Percentiles rank a stretch among this genome's conserved stretches.
Conservation (phyloP, 2,329 filamentous ascomycete genomes). For the Alternaria sp. region DNA sequence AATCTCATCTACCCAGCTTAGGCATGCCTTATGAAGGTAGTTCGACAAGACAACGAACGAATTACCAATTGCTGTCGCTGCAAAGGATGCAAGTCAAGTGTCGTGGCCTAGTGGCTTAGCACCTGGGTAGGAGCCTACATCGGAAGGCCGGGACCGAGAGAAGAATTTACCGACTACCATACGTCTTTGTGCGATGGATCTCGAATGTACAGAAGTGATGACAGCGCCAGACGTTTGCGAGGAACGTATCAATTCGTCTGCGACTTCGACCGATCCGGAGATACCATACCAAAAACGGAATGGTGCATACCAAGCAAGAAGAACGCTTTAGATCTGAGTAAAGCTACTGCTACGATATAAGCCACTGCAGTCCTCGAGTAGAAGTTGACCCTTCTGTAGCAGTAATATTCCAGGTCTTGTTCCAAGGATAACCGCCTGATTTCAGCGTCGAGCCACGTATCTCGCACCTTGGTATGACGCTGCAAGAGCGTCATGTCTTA, state of each 20-base stretch:
- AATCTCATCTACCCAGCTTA: neutral
- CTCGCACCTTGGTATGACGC: too few species aligned
- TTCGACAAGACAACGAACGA: neutral
- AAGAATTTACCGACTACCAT: neutral
- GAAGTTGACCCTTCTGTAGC: too few species aligned
- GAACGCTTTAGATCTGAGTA: neutral
- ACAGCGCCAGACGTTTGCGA: neutral
- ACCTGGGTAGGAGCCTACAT: neutral
- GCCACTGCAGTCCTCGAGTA: neutral
- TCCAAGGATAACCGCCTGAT: accelerated
- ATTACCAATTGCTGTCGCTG: neutral
- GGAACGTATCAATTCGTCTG: accelerated
- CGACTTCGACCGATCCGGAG: neutral
- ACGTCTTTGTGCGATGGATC: neutral
- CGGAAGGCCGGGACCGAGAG: neutral
- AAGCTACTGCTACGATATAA: neutral
- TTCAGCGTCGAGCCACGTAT: too few species aligned
- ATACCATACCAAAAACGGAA: neutral
- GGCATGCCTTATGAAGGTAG: neutral
- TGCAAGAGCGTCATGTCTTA: too few species aligned
- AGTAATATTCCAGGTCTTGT: too few species aligned
- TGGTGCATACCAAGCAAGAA: neutral
- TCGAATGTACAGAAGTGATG: neutral
- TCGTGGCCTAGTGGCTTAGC: neutral
- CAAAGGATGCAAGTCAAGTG: neutral